Conservation (phyloP, 768 basidiomycete genomes). For the Suillus lakei region DNA sequence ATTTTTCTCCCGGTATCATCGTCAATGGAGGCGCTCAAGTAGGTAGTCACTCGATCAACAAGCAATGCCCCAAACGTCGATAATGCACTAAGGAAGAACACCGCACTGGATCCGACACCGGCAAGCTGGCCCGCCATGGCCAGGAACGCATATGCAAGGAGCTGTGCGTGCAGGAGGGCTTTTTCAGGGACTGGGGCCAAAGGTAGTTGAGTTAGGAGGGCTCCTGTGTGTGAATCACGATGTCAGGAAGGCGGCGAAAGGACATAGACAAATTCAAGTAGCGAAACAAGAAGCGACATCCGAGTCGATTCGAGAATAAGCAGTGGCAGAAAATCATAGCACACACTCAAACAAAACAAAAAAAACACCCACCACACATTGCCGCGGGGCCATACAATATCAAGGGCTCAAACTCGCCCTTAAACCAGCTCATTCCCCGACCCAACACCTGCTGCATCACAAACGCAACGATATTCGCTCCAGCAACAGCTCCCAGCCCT, state of each 20-base stretch:
- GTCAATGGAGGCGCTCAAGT: slow-evolving; percentile 23
- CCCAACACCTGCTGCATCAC: slow-evolving; percentile 65
- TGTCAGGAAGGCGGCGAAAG: not conserved
- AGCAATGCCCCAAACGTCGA: slow-evolving; percentile 63
- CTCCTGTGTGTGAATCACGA: slow-evolving; percentile 46
- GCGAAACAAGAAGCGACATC: not conserved
- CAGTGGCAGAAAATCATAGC: too few relatives aligned
- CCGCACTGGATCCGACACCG: slow-evolving; percentile 75
- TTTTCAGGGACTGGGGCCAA: slow-evolving; percentile 35
- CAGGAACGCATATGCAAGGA: slow-evolving; percentile 61
- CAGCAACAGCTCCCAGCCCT: slow-evolving; percentile 58
- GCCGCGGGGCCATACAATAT: slow-evolving; percentile 78
- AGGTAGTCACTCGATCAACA: slow-evolving; percentile 49
- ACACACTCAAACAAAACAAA: not conserved
- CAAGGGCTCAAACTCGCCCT: slow-evolving; percentile 65
- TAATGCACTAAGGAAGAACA: slow-evolving; percentile 67
- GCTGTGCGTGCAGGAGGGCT: slow-evolving; percentile 55
- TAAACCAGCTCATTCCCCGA: slow-evolving; percentile 87
- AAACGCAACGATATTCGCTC: slow-evolving; percentile 73
- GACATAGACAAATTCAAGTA: not conserved
- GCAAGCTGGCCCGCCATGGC: slow-evolving; percentile 66
- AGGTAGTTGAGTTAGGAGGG: slow-evolving; percentile 63
- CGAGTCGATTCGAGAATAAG: not conserved
- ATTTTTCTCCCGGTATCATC: not conserved
- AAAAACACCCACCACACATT: slow-evolving; percentile 59